A percentile compares a stretch with the other conserved stretches of the same genome.
Conservation (phyloP, 345 rosid genomes). For the Euphorbia peplus region DNA sequence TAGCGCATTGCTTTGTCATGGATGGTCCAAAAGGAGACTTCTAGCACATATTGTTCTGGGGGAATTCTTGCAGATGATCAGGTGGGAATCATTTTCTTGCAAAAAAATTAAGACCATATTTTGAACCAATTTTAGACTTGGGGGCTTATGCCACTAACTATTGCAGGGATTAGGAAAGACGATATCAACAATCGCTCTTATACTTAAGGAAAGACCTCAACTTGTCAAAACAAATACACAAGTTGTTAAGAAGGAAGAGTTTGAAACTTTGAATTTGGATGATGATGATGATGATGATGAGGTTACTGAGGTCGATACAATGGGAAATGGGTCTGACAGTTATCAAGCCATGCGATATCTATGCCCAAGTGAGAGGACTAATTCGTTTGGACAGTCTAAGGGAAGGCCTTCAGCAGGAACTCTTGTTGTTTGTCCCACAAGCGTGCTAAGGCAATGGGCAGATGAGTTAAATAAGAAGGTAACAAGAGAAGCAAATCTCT, state of each 20-base stretch:
- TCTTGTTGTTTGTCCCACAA: constrained; percentile 94
- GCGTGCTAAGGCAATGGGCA: constrained; percentile 94
- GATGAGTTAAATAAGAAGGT: constrained; percentile 85
- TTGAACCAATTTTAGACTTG: background rate
- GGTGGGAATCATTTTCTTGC: constrained; percentile 39
- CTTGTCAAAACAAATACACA: constrained; percentile 35
- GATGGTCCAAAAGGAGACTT: constrained; percentile 89
- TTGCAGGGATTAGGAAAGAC: constrained; percentile 96
- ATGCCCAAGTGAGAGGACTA: constrained; percentile 17
- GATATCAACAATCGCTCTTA: constrained; percentile 88
- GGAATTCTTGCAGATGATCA: constrained; percentile 99
- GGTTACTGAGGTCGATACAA: constrained; percentile 22
- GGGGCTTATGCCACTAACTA: constrained; percentile 17
- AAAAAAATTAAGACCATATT: constrained; percentile 4
- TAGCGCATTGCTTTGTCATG: constrained; percentile 96
- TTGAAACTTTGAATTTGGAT: constrained; percentile 67
- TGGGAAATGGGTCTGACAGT: constrained; percentile 27
- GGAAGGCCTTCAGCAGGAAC: constrained; percentile 97
- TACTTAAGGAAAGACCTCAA: constrained; percentile 75
- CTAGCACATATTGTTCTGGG: constrained; percentile 63
- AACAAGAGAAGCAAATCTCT: constrained; percentile 53
- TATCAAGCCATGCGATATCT: constrained; percentile 25
- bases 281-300: constrained; percentile 63
- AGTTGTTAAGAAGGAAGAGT: constrained; percentile 35
- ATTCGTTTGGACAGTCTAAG: constrained; percentile 33